Base-by-base conservation (phyloP, 208 protist genomes). In the Eutreptiella sp. region DNA sequence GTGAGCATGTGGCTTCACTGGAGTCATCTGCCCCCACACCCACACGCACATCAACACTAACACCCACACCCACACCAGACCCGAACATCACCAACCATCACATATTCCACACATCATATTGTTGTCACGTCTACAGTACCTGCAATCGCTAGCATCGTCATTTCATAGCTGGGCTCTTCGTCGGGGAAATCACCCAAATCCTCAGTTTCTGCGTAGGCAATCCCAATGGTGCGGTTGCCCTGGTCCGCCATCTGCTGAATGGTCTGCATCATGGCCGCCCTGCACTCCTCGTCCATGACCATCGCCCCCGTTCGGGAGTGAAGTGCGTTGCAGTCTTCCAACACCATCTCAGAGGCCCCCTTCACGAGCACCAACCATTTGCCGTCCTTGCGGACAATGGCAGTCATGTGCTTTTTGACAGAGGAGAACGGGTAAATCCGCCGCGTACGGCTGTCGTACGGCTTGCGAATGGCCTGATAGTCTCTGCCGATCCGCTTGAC, bases 311-410 rank as follows among this genome's bases (percentile, higher is more conserved):
- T n/a, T n/a, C n/a, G n/a, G n/a, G n/a, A n/a, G n/a, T n/a, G n/a
- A n/a, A n/a, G n/a, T 32, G 61, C 67, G 46, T 73, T 71, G 63
- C 86, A 95, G 28, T 80, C 70, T 3, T 46, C 57, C 31, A 95
- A 65, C 16, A 96, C 67, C 24, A 81, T 77, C 67, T 96, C 92
- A 1, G 86, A 78, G 52, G 90, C 88, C 38, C 92, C 92, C 73
- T 95, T 94, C 33, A 87, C 73, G 46, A n/a, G n/a, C n/a, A n/a
- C n/a, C n/a, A n/a, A n/a, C n/a, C n/a, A n/a, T n/a, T n/a, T n/a
- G n/a, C n/a, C n/a, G n/a, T 43, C 63, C 33, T 73, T 59, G 1
- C 53, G 38, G 26, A 81, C 74, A 28, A 90, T 74, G 3, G 71
- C 72, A 39, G 75, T 85, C 87, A 90, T 90, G 35, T 76, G 73